Conservation (phyloP, 768 basidiomycete species). For the Infundibulicybe gibba region DNA sequence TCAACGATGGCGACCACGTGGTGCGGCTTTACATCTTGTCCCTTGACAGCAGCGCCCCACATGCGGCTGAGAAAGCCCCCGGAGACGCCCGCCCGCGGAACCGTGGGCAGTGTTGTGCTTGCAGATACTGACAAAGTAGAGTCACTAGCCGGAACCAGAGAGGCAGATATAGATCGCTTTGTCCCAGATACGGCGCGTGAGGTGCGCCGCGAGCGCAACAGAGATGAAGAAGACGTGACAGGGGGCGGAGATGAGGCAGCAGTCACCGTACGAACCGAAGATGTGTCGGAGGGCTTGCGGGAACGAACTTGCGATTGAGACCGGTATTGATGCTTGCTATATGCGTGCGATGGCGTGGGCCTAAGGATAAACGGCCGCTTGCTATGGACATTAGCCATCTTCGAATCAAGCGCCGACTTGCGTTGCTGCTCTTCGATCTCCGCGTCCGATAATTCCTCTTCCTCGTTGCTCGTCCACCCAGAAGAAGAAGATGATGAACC, state of each 20-base stretch:
- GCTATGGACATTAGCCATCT: conserved; percentile 11
- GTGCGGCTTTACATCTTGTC: conserved; percentile 13
- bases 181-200: conserved; percentile 17
- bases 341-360: conserved; percentile 40
- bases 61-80: conserved; percentile 66
- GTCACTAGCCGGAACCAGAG: neutral
- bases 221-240: conserved; percentile 11
- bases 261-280: conserved; percentile 46
- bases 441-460: neutral
- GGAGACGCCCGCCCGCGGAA: conserved; percentile 25
- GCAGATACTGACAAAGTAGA: conserved; percentile 13
- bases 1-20: conserved; percentile 6
- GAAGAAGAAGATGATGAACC: conserved; percentile 57
- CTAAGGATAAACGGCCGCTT: conserved; percentile 46
- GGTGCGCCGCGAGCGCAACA: conserved; percentile 8
- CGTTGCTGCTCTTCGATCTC: conserved; percentile 10
- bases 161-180: conserved; percentile 13
- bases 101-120: conserved; percentile 37
- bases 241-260: conserved; percentile 24
- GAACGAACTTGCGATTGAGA: conserved; percentile 18
- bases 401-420: conserved; percentile 14
- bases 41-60: conserved; percentile 59
- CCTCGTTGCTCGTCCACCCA: conserved; percentile 42
- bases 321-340: conserved; percentile 24
- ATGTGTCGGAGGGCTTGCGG: conserved; percentile 48